These are phyloP conservation scores for Malus sylvestris DNA, from an alignment of 306 rosid genomes.

Conservation along the genomic window DNA sequence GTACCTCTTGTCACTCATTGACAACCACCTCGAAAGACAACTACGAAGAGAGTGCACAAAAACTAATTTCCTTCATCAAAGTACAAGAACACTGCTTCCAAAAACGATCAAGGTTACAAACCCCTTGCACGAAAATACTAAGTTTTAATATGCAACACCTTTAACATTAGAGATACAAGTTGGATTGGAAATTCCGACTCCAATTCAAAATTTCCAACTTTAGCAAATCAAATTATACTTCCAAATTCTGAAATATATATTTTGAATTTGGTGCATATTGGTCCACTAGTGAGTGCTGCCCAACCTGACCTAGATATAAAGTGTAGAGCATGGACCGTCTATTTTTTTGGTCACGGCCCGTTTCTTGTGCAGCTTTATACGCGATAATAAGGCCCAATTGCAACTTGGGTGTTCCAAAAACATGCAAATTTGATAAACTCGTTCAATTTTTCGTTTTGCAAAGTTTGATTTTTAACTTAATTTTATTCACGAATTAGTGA, in stretches of 20 bases:
- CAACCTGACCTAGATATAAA: not conserved
- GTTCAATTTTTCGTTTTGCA: not conserved
- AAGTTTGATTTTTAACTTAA: not conserved
- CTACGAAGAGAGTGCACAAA: too few relatives aligned
- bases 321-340: not conserved
- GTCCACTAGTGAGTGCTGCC: too few relatives aligned
- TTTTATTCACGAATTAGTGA: not conserved
- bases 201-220: not conserved
- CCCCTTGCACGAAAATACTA: too few relatives aligned
- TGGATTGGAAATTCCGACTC: not conserved
- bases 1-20: too few relatives aligned
- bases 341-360: too few relatives aligned
- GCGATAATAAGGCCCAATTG: not conserved
- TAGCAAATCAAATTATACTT: too few relatives aligned
- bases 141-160: not conserved
- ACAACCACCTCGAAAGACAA: too few relatives aligned
- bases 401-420: not conserved
- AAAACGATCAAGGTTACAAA: too few relatives aligned
- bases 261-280: too few relatives aligned
- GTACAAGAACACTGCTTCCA: not conserved
- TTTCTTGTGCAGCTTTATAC: not conserved
- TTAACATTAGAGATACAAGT: not conserved
- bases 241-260: too few relatives aligned
- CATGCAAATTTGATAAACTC: not conserved
- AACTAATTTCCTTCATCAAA: too few relatives aligned